Evolutionary conservation across 306 rosid genomes (phyloP).

Genomic region (Acacia confusa): DNA sequence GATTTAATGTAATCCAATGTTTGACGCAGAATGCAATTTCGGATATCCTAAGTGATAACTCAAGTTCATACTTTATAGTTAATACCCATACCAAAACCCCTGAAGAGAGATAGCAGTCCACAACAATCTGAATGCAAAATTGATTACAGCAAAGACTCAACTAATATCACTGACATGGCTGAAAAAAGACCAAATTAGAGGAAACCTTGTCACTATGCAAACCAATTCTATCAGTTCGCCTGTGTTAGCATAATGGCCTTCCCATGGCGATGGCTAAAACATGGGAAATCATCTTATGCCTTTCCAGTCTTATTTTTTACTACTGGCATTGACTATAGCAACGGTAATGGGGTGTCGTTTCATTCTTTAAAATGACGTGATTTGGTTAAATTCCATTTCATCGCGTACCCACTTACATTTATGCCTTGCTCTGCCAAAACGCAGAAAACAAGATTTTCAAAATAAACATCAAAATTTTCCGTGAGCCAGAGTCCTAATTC

Average conservation of each 20-base stretch:
- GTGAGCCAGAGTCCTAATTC: constrained; percentile 20
- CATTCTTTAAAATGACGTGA: not conserved
- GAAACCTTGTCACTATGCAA: not conserved
- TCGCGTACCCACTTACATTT: not conserved
- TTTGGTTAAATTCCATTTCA: not conserved
- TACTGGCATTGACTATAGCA: not conserved
- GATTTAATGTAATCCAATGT: not conserved
- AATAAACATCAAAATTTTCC: constrained; percentile 39
- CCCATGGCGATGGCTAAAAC: not conserved
- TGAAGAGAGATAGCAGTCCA: not conserved
- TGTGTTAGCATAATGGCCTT: not conserved
- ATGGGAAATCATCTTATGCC: not conserved
- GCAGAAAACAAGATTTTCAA: constrained; percentile 24
- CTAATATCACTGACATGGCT: not conserved
- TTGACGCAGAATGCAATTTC: not conserved
- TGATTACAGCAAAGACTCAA: not conserved
- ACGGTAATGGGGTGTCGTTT: not conserved
- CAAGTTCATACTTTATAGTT: not conserved
- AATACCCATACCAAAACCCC: not conserved
- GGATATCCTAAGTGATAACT: not conserved
- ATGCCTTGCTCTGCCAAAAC: constrained; percentile 9
- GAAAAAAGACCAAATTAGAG: not conserved
- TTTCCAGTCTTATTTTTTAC: not conserved
- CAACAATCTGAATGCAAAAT: not conserved
- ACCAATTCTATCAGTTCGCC: not conserved